Base-by-base conservation (phyloP, 192 early-diverging fungal genomes). In the Coemansia biformis region DNA sequence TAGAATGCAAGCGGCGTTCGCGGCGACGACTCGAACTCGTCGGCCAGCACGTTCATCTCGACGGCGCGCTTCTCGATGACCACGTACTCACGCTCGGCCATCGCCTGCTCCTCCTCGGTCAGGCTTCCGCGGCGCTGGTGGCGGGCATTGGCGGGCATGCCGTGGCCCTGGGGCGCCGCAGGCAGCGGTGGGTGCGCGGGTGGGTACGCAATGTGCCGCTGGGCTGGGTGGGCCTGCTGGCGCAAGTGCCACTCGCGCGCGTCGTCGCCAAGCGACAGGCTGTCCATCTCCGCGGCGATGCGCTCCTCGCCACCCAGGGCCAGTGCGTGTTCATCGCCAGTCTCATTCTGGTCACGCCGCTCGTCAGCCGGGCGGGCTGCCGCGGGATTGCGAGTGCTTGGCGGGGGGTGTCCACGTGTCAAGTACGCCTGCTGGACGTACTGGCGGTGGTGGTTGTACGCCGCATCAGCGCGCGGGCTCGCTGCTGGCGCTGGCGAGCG, bases 41-140 rank as follows among this genome's bases (percentile, higher is more conserved):
- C 87, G 4, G 87, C 87, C 41, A 87, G 76, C 36, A 67, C 75
- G 60, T 89, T 89, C 50, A 85, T 77, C 57, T 87, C 86, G 11
- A 89, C 76, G 1, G 80, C 75, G 5, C 78, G 68, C 46, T 81
- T 83, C 41, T 88, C 85, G 14, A 90, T 63, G 4, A 90, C 79
- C 19, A 90, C 86, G 51, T 86, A 90, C 48, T 86, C 87, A 38
- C 78, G 79, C 44, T 79, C 81, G 5, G 81, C 67, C 51, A 48
- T 77, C 43, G 49, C 85, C 78, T 51, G 83, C 69, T 38, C 65
- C 30, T 66, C 63, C 18, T 66, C 59, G 4, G 55, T 45, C 43
- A 63, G 22, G 22, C 49, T 55, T 16, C 13, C 45, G 26, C 38
- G 40, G 10, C 63, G 54, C 37, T 38, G 43, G 13, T 52, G 54